Conservation (phyloP, 2,329 filamentous ascomycete genomes). For the Fusarium subtropicale region DNA sequence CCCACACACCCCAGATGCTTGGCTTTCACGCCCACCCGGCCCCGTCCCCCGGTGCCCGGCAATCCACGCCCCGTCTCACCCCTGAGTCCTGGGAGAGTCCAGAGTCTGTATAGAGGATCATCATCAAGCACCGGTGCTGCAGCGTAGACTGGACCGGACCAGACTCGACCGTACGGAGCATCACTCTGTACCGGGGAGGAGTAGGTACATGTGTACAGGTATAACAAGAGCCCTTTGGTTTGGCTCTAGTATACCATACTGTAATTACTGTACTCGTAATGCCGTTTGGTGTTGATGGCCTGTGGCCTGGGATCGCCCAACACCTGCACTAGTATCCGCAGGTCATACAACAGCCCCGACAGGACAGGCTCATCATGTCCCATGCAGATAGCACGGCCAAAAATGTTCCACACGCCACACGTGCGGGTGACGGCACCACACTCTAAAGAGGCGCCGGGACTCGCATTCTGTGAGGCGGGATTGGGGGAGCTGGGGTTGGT, state of each 20-base stretch:
- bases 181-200: not conserved
- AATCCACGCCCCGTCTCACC: constrained; percentile 29
- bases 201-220: not conserved
- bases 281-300: constrained; percentile 43
- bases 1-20: constrained; percentile 37
- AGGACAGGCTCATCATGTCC: constrained; percentile 35
- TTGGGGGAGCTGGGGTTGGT: constrained; percentile 21
- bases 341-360: constrained; percentile 44
- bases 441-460: constrained; percentile 37
- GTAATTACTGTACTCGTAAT: constrained; percentile 37
- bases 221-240: constrained; percentile 42
- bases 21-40: constrained; percentile 38
- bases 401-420: constrained; percentile 42
- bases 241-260: constrained; percentile 43
- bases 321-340: constrained; percentile 46
- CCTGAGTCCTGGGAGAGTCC: constrained; percentile 29
- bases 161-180: not conserved
- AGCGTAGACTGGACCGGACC: not conserved
- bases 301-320: constrained; percentile 44
- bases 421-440: constrained; percentile 46
- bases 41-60: constrained; percentile 43
- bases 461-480: constrained; percentile 40
- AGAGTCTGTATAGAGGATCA: constrained; percentile 44
- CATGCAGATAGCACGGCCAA: constrained; percentile 47
- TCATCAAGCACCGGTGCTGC: constrained; percentile 31